phyloP scores from a whole-genome alignment of 2,329 filamentous ascomycete genomes.

The Paraphaeosphaeria sporulosa region DNA sequence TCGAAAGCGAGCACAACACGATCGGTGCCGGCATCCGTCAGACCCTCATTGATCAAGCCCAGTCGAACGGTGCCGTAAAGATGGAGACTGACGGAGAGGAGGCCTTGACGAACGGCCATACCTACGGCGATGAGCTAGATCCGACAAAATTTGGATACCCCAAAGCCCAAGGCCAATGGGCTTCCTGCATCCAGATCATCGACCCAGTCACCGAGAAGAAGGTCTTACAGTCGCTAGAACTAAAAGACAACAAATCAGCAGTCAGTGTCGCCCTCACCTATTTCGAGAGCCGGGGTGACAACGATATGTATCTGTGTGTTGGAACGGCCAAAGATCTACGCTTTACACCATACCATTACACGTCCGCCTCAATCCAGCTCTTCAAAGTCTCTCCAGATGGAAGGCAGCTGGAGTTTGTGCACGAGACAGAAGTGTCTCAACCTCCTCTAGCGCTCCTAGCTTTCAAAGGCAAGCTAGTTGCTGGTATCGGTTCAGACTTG shows the following conservation, averaged over 20 bases:
- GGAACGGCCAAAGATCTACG: slow-evolving; percentile 92
- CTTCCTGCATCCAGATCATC: slow-evolving; percentile 91
- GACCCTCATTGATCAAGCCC: slow-evolving; percentile 76
- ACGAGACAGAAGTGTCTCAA: slow-evolving; percentile 92
- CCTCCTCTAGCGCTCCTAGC: slow-evolving; percentile 88
- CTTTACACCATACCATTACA: slow-evolving; percentile 74
- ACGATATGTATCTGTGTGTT: slow-evolving; percentile 90
- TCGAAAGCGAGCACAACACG: slow-evolving; percentile 92
- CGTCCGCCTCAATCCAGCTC: slow-evolving; percentile 86
- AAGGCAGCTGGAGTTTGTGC: slow-evolving; percentile 89
- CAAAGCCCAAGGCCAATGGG: slow-evolving; percentile 84
- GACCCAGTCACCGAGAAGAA: slow-evolving; percentile 77
- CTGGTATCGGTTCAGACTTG: slow-evolving; percentile 83
- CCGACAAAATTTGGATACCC: slow-evolving; percentile 90
- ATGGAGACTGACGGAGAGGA: slow-evolving; percentile 35
- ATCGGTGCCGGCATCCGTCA: slow-evolving; percentile 79
- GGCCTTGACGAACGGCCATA: slow-evolving; percentile 31
- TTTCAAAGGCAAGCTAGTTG: slow-evolving; percentile 89
- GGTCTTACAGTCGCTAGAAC: slow-evolving; percentile 78
- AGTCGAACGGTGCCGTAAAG: slow-evolving; percentile 19
- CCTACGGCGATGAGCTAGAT: slow-evolving; percentile 64
- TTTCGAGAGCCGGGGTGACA: slow-evolving; percentile 82
- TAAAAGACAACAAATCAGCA: slow-evolving; percentile 90
- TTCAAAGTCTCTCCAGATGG: slow-evolving; percentile 90
- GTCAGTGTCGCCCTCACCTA: slow-evolving; percentile 84